Percentiles rank a stretch among this genome's conserved stretches.
Evolutionary conservation across 768 basidiomycete genomes (phyloP).

Genomic region (Tulasnella sp.): DNA sequence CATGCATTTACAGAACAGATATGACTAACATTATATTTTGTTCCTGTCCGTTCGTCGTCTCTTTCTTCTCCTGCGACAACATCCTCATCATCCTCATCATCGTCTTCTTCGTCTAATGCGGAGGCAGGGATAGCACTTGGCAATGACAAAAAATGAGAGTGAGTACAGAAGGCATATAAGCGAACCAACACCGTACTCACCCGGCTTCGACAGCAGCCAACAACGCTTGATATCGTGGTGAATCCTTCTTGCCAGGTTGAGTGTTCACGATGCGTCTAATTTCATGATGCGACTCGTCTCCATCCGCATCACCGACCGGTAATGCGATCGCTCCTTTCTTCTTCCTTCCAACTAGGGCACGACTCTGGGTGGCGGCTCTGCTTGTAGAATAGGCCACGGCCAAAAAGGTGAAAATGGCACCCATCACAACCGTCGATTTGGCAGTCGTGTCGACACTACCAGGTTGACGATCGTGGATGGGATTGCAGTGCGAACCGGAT

Average conservation of each 20-base stretch:
- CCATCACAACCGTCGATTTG: constrained; percentile 76
- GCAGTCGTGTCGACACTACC: constrained; percentile 49
- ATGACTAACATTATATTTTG: constrained; percentile 75
- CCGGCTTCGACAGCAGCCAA: constrained; percentile 94
- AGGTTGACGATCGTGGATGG: constrained; percentile 46
- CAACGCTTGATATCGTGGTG: constrained; percentile 85
- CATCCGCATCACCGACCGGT: constrained; percentile 34
- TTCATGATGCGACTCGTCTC: constrained; percentile 44
- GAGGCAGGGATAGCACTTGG: constrained; percentile 82
- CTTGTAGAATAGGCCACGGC: constrained; percentile 97
- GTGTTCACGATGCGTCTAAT: constrained; percentile 55
- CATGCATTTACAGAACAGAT: background rate
- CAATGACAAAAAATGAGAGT: background rate
- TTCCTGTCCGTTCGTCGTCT: constrained; percentile 89
- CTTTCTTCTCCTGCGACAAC: constrained; percentile 49
- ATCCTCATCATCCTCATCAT: constrained; percentile 46
- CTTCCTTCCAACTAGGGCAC: constrained; percentile 64
- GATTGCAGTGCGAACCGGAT: constrained; percentile 65
- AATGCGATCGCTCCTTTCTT: constrained; percentile 56
- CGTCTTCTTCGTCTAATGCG: constrained; percentile 62
- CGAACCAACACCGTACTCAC: constrained; percentile 31
- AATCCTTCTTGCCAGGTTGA: constrained; percentile 67
- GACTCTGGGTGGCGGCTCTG: constrained; percentile 88
- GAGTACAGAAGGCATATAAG: background rate
- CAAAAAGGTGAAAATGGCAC: constrained; percentile 91